Conservation (phyloP, 352 stramenopile species). For the Aphanomyces stellatus region DNA sequence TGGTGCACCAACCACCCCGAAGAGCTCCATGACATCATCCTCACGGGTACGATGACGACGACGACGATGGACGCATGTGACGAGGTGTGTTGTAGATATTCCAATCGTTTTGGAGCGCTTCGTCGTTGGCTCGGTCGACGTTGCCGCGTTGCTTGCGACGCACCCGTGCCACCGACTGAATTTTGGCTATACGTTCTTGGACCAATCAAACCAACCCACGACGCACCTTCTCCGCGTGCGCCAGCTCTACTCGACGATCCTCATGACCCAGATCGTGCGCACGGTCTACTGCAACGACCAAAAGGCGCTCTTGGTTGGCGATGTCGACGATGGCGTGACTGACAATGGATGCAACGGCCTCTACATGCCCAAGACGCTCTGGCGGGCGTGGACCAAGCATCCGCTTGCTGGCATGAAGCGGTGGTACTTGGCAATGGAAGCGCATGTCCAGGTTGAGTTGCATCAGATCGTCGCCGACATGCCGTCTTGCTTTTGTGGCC, state of each 20-base stretch:
- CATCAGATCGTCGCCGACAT: conserved; percentile 69
- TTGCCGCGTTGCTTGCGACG: background rate
- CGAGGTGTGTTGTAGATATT: background rate
- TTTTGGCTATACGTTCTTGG: conserved; percentile 65
- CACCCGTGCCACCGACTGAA: conserved; percentile 21
- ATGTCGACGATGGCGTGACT: conserved; percentile 15
- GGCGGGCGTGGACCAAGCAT: conserved; percentile 47
- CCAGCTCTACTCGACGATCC: conserved; percentile 77
- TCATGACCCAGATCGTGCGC: conserved; percentile 72
- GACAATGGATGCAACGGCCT: conserved; percentile 61
- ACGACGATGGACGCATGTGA: too few relatives aligned
- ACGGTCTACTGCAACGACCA: conserved; percentile 59
- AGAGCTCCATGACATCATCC: conserved; percentile 56
- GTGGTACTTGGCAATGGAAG: conserved; percentile 78
- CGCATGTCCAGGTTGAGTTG: conserved; percentile 67
- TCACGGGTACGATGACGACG: conserved; percentile 49
- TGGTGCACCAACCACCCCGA: conserved; percentile 57
- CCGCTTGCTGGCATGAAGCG: conserved; percentile 63
- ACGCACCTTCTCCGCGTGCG: conserved; percentile 37
- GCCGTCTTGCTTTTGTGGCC: conserved; percentile 47
- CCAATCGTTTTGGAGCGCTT: background rate
- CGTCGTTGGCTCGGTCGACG: background rate
- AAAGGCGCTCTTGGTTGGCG: conserved; percentile 41
- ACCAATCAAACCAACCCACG: conserved; percentile 28
- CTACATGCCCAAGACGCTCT: conserved; percentile 70